phyloP scores from a whole-genome alignment of 2,329 filamentous ascomycete species.

The Akanthomyces dipterigenus region DNA sequence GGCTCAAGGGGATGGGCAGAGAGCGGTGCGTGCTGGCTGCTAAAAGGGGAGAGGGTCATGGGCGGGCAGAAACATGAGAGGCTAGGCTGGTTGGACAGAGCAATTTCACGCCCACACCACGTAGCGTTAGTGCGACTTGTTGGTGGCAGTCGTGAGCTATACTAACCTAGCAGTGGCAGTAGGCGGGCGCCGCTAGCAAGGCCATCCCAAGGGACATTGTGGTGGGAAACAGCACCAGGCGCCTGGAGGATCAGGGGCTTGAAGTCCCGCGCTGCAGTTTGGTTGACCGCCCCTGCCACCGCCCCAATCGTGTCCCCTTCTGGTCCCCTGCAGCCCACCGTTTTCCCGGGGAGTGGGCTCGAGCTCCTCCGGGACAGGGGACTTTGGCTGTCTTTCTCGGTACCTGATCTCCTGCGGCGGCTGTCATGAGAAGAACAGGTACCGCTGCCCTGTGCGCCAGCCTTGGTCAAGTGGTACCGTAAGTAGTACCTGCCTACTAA shows the following conservation, averaged over 20 bases:
- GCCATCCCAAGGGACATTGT: neutral
- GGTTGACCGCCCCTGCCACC: constrained; percentile 13
- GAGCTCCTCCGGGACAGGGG: neutral
- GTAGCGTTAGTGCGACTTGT: neutral
- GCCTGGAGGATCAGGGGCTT: constrained; percentile 8
- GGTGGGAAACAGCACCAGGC: neutral
- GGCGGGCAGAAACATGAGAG: constrained; percentile 10
- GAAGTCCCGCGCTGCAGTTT: neutral
- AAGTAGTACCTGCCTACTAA: too few relatives aligned
- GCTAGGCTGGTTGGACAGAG: neutral
- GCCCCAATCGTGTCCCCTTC: neutral
- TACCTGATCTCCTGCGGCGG: neutral
- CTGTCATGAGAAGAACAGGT: neutral
- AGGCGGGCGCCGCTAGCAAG: neutral
- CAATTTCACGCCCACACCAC: constrained; percentile 17
- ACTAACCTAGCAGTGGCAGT: neutral
- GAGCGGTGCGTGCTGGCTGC: constrained; percentile 9
- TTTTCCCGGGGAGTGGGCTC: constrained; percentile 9
- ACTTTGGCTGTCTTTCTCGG: neutral
- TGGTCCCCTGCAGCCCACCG: constrained; percentile 9
- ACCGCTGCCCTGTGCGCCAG: constrained; percentile 3
- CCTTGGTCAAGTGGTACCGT: neutral
- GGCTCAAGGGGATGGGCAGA: constrained; percentile 10
- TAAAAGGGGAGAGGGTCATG: constrained; percentile 16
- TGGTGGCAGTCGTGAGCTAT: neutral